Evolutionary conservation across 2,329 filamentous ascomycete genomes (phyloP), one percentile per base, ranked within the genome.

Genomic region (Hypoxylon sp.): DNA sequence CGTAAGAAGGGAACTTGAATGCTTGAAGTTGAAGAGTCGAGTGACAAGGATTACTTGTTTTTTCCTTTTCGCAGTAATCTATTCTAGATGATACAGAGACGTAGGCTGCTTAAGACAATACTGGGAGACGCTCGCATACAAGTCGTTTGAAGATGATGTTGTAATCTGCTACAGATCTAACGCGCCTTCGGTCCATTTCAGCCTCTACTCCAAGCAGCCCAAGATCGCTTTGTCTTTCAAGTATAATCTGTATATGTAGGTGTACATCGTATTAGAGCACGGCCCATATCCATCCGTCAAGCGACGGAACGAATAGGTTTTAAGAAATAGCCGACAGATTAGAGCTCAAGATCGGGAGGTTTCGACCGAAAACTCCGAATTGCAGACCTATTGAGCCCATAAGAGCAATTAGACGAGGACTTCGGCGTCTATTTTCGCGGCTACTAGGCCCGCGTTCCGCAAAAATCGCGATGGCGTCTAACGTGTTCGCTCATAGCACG

Each of bases 381-480:
- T 39, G n/a, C 25, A 64, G 2, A 25, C 14, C 19, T 25, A 59
- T 59, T 65, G 37, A 57, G 53, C 30, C 30, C 29, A 30, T 19
- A 43, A 30, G n/a, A 39, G 12, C 29, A 63, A 53, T 53, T 69
- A 62, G 54, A 62, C 58, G 55, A 67, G 47, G 14, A 57, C 29
- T 58, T 52, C 51, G 54, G 32, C 25, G 25, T 56, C 43, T 46
- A 53, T 63, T 53, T 19, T 37, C 30, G 43, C 67, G 67, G 67
- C 43, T 70, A 29, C 9, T n/a, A 70, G 67, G 67, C 61, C 67
- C 67, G 67, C 25, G 21, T 63, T 59, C 67, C 67, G 63, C 64
- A 43, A 65, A 61, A 27, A 23, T 57, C 46, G 41, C 23, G 21
- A 50, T 61, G 34, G 19, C 39, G 7, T 65, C 43, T 57, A 32